Evolutionary conservation across 23 red algal species (phyloP).

Genomic region (Gracilaria domingensis): DNA sequence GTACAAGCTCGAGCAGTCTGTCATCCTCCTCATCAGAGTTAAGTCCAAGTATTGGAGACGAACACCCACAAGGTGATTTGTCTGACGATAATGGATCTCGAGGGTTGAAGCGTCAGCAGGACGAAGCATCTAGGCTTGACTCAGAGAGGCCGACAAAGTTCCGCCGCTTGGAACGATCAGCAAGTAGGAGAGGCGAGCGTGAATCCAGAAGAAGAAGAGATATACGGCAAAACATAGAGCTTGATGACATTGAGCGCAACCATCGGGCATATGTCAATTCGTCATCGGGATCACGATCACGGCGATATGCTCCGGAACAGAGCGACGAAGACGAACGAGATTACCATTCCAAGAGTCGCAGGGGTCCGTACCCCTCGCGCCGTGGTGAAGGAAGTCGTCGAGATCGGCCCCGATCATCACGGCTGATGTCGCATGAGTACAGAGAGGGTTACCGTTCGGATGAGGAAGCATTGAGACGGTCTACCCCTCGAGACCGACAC

Average conservation of each 20-base stretch:
- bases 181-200: neutral
- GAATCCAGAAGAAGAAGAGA: conserved; percentile 12
- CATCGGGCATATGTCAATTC: conserved; percentile 34
- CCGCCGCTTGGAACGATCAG: conserved; percentile 5
- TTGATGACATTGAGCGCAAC: conserved; percentile 40
- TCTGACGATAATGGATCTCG: conserved; percentile 1
- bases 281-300: conserved; percentile 14
- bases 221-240: conserved; percentile 10
- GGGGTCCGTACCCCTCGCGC: neutral
- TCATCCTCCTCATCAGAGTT: conserved; percentile 59
- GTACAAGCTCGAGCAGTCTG: conserved; percentile 33
- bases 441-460: conserved; percentile 3
- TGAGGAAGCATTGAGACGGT: conserved; percentile 15
- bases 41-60: conserved; percentile 34
- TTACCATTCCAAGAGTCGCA: conserved; percentile 14
- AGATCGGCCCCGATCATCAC: conserved; percentile 1
- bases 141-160: conserved; percentile 16
- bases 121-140: neutral
- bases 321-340: conserved; percentile 12
- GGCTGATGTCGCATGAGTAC: neutral
- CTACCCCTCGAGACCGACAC: conserved; percentile 1
- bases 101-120: conserved; percentile 36
- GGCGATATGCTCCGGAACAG: conserved; percentile 26
- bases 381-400: conserved; percentile 5
- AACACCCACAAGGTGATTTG: neutral